phyloP scores from a whole-genome alignment of 148 eudicot species.

The Cornus suecica region DNA sequence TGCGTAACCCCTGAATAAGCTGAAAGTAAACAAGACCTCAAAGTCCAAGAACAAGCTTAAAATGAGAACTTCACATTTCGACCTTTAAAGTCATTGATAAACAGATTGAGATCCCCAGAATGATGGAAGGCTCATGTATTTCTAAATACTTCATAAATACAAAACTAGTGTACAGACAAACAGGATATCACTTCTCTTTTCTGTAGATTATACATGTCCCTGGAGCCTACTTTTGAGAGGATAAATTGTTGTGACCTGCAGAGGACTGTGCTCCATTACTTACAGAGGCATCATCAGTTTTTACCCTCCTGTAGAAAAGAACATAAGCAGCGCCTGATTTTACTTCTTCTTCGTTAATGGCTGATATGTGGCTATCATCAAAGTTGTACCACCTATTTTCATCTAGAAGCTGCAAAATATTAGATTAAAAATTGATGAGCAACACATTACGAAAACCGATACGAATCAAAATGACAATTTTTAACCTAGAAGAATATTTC shows the following conservation, averaged over 20 bases:
- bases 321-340: slow-evolving; percentile 87
- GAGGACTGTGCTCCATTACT: slow-evolving; percentile 36
- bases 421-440: too few relatives aligned
- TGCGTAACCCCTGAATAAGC: not conserved
- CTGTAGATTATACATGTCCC: not conserved
- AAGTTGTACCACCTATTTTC: slow-evolving; percentile 89
- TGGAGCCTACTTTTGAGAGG: slow-evolving; percentile 18
- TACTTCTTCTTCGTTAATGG: slow-evolving; percentile 79
- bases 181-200: not conserved
- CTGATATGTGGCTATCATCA: slow-evolving; percentile 75
- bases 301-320: slow-evolving; percentile 77
- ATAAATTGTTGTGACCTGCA: slow-evolving; percentile 19
- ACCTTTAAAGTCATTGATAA: slow-evolving; percentile 5
- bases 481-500: not conserved
- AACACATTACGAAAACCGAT: not conserved
- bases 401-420: slow-evolving; percentile 55
- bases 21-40: slow-evolving; percentile 4
- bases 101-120: slow-evolving; percentile 3
- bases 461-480: not conserved
- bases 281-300: slow-evolving; percentile 32
- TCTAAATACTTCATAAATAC: slow-evolving; percentile 1
- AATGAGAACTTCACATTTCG: not conserved
- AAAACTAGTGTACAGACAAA: slow-evolving; percentile 16
- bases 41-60: not conserved
- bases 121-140: slow-evolving; percentile 7